Percentiles rank a stretch among this genome's conserved stretches.
These are phyloP conservation scores for Cajanus cajan DNA, from an alignment of 306 rosid species.

Conservation along the genomic window DNA sequence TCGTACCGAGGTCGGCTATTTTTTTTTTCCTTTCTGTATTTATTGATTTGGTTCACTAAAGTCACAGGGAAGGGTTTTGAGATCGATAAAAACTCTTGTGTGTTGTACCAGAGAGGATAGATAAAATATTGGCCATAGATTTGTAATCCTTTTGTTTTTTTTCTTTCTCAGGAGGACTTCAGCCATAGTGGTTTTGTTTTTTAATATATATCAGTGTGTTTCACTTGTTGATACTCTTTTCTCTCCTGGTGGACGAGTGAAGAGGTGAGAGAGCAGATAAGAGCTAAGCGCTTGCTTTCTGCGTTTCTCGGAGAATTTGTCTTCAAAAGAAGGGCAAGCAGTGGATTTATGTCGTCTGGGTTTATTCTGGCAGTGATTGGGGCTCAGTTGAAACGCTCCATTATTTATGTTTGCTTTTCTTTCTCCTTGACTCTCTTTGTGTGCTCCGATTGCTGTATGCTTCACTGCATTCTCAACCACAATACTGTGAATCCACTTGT, in stretches of 20 bases:
- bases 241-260: background rate
- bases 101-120: background rate
- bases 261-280: background rate
- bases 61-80: constrained; percentile 17
- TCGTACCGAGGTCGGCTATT: constrained; percentile 18
- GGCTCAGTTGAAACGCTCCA: constrained; percentile 65
- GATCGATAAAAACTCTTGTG: constrained; percentile 38
- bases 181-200: background rate
- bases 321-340: constrained; percentile 31
- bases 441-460: constrained; percentile 29
- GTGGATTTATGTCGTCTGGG: constrained; percentile 84
- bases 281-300: background rate
- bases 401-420: constrained; percentile 18
- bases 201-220: background rate
- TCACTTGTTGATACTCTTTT: background rate
- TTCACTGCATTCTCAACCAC: constrained; percentile 40
- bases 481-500: constrained; percentile 34
- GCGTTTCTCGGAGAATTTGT: constrained; percentile 12
- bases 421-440: background rate
- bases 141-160: constrained; percentile 40
- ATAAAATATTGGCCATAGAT: constrained; percentile 50
- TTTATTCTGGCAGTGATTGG: constrained; percentile 60
- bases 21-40: constrained; percentile 12
- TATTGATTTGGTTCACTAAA: background rate
- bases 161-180: background rate